Evolutionary conservation across 2,329 filamentous ascomycete species (phyloP).

Genomic region (Cordyceps tenuipes): DNA sequence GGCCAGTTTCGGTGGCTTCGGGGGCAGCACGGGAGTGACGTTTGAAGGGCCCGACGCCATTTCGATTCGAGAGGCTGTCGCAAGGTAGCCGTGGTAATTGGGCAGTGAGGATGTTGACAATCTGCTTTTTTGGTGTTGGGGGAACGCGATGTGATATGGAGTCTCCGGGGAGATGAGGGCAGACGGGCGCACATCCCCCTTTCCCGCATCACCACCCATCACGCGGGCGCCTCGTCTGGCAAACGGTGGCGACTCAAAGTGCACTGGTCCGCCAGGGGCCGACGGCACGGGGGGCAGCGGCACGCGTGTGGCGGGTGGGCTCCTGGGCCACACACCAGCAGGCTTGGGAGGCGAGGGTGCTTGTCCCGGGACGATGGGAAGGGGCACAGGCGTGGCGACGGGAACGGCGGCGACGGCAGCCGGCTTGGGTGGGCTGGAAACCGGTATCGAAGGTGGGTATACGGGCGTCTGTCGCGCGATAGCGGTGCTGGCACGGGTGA

Average conservation of each 20-base stretch:
- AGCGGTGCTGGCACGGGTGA: constrained; percentile 18
- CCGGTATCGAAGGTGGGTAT: constrained; percentile 24
- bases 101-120: constrained; percentile 23
- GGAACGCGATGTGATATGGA: constrained; percentile 31
- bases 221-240: constrained; percentile 10
- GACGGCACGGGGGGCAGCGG: constrained; percentile 14
- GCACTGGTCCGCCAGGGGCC: constrained; percentile 2
- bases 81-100: constrained; percentile 26
- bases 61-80: constrained; percentile 23
- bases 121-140: constrained; percentile 19
- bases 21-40: constrained; percentile 27
- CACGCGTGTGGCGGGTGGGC: background rate
- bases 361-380: constrained; percentile 11
- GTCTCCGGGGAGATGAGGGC: constrained; percentile 33
- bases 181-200: constrained; percentile 23
- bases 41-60: constrained; percentile 20
- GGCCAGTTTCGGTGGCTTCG: constrained; percentile 25
- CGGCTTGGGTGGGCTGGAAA: constrained; percentile 17
- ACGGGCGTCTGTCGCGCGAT: constrained; percentile 24
- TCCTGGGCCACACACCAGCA: background rate
- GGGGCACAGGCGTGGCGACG: constrained; percentile 12
- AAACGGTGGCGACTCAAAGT: background rate
- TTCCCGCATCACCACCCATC: constrained; percentile 19
- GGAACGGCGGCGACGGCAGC: background rate
- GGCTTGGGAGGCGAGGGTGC: constrained; percentile 9